phyloP scores from a whole-genome alignment of 179 eudicot species.

The Monotropa hypopitys region DNA sequence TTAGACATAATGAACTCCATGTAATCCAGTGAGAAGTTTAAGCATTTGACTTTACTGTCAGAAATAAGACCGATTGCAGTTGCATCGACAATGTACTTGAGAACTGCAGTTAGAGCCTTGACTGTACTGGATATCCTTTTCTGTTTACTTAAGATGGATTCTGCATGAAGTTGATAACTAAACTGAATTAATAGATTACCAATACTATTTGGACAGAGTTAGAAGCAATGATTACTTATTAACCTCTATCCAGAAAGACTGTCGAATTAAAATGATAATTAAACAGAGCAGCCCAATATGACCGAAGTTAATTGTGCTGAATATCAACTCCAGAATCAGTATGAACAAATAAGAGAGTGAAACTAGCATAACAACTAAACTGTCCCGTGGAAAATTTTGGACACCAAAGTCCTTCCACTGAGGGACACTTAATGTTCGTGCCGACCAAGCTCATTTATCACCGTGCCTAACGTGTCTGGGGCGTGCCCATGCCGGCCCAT shows the following conservation, averaged over 20 bases:
- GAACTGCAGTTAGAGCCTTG: conserved; percentile 60
- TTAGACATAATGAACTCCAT: conserved; percentile 37
- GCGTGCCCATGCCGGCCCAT: too few relatives aligned
- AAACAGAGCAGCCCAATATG: background rate
- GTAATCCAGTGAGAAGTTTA: conserved; percentile 37
- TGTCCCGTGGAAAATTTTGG: too few relatives aligned
- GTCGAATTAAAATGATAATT: background rate
- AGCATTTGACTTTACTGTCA: conserved; percentile 27
- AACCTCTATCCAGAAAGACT: background rate
- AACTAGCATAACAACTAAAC: background rate
- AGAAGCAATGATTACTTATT: background rate
- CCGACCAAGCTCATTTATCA: too few relatives aligned
- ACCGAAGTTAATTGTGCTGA: background rate
- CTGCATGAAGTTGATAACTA: conserved; percentile 22
- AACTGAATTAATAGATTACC: background rate
- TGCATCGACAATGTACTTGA: conserved; percentile 62
- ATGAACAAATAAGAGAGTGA: background rate
- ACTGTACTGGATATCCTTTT: conserved; percentile 35
- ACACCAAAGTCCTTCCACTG: too few relatives aligned
- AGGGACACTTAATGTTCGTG: too few relatives aligned
- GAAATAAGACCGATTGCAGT: conserved; percentile 30
- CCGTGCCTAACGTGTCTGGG: too few relatives aligned
- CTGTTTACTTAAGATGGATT: conserved; percentile 20
- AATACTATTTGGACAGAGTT: background rate
- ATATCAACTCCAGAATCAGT: background rate